Percentiles rank a stretch among this genome's conserved stretches.
These are phyloP conservation scores for Candida adriatica DNA, from an alignment of 805 yeast genomes.

Conservation along the genomic window DNA sequence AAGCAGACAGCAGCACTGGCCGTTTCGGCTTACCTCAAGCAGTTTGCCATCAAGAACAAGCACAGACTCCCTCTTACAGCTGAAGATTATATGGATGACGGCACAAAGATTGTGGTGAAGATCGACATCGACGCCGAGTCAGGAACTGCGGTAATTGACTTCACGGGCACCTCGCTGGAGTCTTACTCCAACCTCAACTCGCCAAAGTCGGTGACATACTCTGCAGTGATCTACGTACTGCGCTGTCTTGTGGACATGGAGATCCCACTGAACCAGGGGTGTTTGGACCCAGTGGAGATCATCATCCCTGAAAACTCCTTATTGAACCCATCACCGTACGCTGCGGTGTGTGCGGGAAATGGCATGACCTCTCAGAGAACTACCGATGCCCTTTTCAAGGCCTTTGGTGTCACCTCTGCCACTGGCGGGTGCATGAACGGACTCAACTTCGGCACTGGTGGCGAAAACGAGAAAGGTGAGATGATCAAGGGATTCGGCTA, in stretches of 20 bases:
- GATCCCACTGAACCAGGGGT: constrained; percentile 92
- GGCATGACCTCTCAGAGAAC: constrained; percentile 53
- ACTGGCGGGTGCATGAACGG: constrained; percentile 55
- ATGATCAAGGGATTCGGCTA: constrained; percentile 43
- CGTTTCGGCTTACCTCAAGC: constrained; percentile 29
- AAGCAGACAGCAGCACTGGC: constrained; percentile 41
- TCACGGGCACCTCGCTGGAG: constrained; percentile 45
- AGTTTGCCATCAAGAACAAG: constrained; percentile 35
- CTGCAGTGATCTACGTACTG: constrained; percentile 47
- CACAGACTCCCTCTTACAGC: constrained; percentile 33
- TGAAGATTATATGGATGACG: constrained; percentile 49
- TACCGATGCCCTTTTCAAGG: constrained; percentile 45
- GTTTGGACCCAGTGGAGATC: constrained; percentile 64
- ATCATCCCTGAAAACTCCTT: constrained; percentile 29
- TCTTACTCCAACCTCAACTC: constrained; percentile 48
- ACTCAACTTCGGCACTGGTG: constrained; percentile 48
- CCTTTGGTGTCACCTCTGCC: constrained; percentile 50
- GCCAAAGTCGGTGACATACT: constrained; percentile 45
- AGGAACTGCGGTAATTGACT: constrained; percentile 42
- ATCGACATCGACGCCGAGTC: constrained; percentile 33
- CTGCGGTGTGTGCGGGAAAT: constrained; percentile 44
- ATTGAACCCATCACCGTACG: constrained; percentile 34
- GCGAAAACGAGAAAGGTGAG: constrained; percentile 33
- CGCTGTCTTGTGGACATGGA: constrained; percentile 66
- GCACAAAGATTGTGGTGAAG: constrained; percentile 39